Base-by-base conservation (phyloP, 2,329 filamentous ascomycete genomes). In the Aspergillus sp. region DNA sequence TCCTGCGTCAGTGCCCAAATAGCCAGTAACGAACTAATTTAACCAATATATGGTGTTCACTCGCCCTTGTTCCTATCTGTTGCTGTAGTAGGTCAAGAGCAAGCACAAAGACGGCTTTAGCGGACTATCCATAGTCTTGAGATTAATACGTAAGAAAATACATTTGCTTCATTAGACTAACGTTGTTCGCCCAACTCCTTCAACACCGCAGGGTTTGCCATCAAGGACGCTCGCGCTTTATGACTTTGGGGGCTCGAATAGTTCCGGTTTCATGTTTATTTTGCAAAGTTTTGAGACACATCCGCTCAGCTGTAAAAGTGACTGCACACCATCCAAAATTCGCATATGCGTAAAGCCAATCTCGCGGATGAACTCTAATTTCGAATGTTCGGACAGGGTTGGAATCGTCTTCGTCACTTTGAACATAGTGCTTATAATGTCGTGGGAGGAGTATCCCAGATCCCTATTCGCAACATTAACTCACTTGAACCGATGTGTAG, bases 291-390 rank as follows among this genome's bases (percentile, higher is more conserved):
- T 88, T 15, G 91, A 92, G 20, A 99, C 83, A 71, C 93, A 98
- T 11, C 93, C 95, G 70, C 91, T 96, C 45, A 99, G 82, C 76
- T 99, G 95, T 57, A 99, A 83, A 61, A 97, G 83, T 7, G 93
- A 97, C 77, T 98, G 93, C 22, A 99, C 91, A 30, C 95, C 95
- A 72, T 99, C 95, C n/a, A 99, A 80, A 55, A 99, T 93, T 74
- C 96, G 93, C 95, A 99, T 99, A 72, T 99, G 95, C 2, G 95
- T 96, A 76, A 98, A 98, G 53, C 95, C 95, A 75, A 99, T 99
- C 78, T 97, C 95, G 78, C 92, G 93, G 78, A 98, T 96, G 67
- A 98, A 99, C 72, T 98, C 93, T 60, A 99, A 81, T 79, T 97
- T 97, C 15, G 92, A 87, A 74, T 98, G 92, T 77, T 99, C 95